Percentiles rank a stretch among this genome's conserved stretches.
Evolutionary conservation across 345 rosid species (phyloP).

Genomic region (Camelina sativa): DNA sequence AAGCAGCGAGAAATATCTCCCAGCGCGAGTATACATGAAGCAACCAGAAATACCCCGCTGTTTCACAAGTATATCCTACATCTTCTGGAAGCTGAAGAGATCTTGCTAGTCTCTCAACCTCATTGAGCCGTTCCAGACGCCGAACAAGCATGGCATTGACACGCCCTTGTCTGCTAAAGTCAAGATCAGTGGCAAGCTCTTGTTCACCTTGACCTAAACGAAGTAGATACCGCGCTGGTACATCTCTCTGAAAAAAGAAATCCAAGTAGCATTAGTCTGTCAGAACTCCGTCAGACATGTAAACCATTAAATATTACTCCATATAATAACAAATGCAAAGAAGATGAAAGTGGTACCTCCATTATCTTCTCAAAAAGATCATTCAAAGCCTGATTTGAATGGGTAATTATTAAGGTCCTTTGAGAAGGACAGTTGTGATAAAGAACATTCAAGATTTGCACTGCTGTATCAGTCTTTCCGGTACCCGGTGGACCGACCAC

Average conservation of each 20-base stretch:
- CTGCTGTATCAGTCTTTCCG: slow-evolving; percentile 99
- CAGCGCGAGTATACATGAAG: slow-evolving; percentile 96
- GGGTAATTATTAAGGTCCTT: slow-evolving; percentile 95
- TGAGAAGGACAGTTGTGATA: slow-evolving; percentile 99
- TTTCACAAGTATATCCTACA: slow-evolving; percentile 98
- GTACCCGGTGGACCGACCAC: slow-evolving; percentile 99
- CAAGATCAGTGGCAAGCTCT: slow-evolving; percentile 97
- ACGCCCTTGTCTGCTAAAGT: slow-evolving; percentile 98
- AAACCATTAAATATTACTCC: slow-evolving; percentile 10
- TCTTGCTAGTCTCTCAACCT: slow-evolving; percentile 97
- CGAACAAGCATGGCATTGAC: slow-evolving; percentile 99
- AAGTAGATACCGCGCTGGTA: slow-evolving; percentile 99
- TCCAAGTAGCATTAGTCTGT: slow-evolving; percentile 8
- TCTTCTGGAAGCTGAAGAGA: slow-evolving; percentile 97
- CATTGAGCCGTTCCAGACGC: slow-evolving; percentile 83
- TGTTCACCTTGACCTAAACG: slow-evolving; percentile 99
- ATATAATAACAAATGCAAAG: slow-evolving; percentile 11
- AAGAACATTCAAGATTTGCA: slow-evolving; percentile 91
- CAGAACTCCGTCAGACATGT: slow-evolving; percentile 8
- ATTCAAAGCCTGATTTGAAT: slow-evolving; percentile 97
- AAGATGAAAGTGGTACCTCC: slow-evolving; percentile 58
- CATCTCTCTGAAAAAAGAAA: slow-evolving; percentile 84
- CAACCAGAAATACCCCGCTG: slow-evolving; percentile 99
- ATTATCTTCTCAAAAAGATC: slow-evolving; percentile 98
- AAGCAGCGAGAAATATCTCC: slow-evolving; percentile 94